Percentiles rank a stretch among this genome's conserved stretches.
Evolutionary conservation across 2,329 filamentous ascomycete genomes (phyloP).

Genomic region (Fusarium poae): DNA sequence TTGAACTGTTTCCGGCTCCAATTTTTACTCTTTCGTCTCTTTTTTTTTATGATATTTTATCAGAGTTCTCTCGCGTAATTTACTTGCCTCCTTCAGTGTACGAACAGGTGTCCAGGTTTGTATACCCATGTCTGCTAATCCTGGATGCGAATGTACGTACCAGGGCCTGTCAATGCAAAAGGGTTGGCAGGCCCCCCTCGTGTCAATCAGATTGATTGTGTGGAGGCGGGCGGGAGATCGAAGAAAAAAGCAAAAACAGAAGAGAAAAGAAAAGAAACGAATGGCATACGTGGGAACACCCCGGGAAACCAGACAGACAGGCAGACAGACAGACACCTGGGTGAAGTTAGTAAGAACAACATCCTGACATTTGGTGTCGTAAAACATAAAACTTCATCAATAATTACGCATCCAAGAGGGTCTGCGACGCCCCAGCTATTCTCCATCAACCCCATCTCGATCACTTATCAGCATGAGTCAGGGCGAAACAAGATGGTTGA

Average conservation of each 20-base stretch:
- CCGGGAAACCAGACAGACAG: slow-evolving; percentile 12
- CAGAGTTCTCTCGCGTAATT: slow-evolving; percentile 14
- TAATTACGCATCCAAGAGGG: neutral
- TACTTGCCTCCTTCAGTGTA: slow-evolving; percentile 5
- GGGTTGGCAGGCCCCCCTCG: slow-evolving; percentile 28
- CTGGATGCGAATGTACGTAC: slow-evolving; percentile 12
- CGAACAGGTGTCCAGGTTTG: slow-evolving; percentile 9
- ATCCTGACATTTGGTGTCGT: neutral
- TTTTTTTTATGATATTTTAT: neutral
- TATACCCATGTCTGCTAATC: slow-evolving; percentile 11
- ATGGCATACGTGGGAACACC: slow-evolving; percentile 11
- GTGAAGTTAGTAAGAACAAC: slow-evolving; percentile 10
- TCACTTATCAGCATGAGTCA: slow-evolving; percentile 1
- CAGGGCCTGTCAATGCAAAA: slow-evolving; percentile 27
- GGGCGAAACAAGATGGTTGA: neutral
- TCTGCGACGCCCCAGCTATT: neutral
- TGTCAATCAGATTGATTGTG: slow-evolving; percentile 29
- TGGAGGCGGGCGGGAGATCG: slow-evolving; percentile 47
- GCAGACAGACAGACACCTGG: slow-evolving; percentile 18
- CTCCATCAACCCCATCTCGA: slow-evolving; percentile 3
- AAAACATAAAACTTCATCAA: neutral
- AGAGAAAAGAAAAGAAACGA: slow-evolving; percentile 36
- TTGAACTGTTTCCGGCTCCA: slow-evolving; percentile 18
- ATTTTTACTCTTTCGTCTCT: neutral
- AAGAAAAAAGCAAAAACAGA: slow-evolving; percentile 40